Base-by-base conservation (phyloP, 2,329 filamentous ascomycete genomes). In the Rhynchosporium secalis region DNA sequence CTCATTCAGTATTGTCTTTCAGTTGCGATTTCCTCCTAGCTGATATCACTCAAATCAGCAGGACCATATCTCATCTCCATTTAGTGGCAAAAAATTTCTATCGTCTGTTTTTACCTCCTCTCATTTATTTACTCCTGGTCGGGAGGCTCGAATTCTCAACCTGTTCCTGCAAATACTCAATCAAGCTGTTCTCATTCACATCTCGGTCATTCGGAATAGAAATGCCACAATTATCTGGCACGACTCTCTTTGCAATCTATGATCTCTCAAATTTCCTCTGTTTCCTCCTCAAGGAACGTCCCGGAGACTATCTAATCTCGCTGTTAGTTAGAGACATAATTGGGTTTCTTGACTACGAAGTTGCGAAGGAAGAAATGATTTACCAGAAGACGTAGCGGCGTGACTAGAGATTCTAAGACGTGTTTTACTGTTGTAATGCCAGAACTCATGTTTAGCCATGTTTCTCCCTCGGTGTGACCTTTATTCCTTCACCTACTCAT, bases 151-250 rank as follows among this genome's bases (percentile, higher is more conserved):
- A 58, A 52, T 9, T 54, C 47, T 58, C 38, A 41, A 68, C 49
- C 63, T 67, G 65, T 45, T 67, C 63, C 28, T 55, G 48, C 33
- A 67, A 51, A 33, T 62, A 67, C 52, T 65, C 65, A n/a, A 61
- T 48, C 20, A 62, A 56, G 20, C 36, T 52, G 12, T 55, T 29
- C 12, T 46, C 57, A 5, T 55, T 58, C 15, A n/a, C 57, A 28
- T 55, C 45, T 8, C 8, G 40, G 20, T 63, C 63, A 38, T 54
- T 59, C 7, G 62, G 65, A 26, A 65, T 52, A 20, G 59, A 56
- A 26, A 65, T 62, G 26, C 65, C 26, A 2, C 65, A 52, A 26
- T 62, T 58, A 13, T 55, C 56, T 12, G 63, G 62, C 20, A 57
- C n/a, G 6, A 62, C 7, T 56, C 62, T 59, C 47, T 59, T n/a